phyloP scores from a whole-genome alignment of 2,329 filamentous ascomycete species.

The Blastomyces parvus region DNA sequence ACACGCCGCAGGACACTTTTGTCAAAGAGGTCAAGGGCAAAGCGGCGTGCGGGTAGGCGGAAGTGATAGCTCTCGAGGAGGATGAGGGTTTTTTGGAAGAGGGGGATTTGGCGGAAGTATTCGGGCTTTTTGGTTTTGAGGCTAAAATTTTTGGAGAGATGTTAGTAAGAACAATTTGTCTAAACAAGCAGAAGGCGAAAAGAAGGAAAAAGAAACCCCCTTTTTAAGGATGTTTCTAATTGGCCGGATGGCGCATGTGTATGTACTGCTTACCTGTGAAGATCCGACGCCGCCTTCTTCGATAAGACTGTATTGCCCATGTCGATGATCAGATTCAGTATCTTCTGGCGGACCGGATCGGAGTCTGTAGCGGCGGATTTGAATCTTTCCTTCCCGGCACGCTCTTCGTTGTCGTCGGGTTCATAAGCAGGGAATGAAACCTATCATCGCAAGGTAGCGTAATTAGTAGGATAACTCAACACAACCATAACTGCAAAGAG shows the following conservation, averaged over 20 bases:
- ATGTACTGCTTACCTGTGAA: slow-evolving; percentile 47
- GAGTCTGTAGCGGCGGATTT: slow-evolving; percentile 52
- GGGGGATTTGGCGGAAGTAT: slow-evolving; percentile 62
- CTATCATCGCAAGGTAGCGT: slow-evolving; percentile 13
- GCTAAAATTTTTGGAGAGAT: slow-evolving; percentile 28
- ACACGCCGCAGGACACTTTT: slow-evolving; percentile 76
- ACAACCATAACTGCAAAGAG: neutral
- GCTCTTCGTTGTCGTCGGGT: slow-evolving; percentile 37
- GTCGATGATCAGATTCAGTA: slow-evolving; percentile 76
- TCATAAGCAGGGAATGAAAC: slow-evolving; percentile 31
- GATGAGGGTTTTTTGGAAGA: slow-evolving; percentile 79
- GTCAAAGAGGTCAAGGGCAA: slow-evolving; percentile 90
- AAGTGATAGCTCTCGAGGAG: slow-evolving; percentile 86
- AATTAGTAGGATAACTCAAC: neutral
- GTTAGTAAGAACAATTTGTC: no score
- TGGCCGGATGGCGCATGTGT: no score
- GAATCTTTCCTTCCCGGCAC: slow-evolving; percentile 35
- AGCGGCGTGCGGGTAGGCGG: slow-evolving; percentile 72
- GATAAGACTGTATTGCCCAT: slow-evolving; percentile 89
- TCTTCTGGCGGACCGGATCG: slow-evolving; percentile 59
- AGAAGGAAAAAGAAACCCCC: no score
- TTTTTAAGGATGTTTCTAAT: no score
- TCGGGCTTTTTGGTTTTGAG: slow-evolving; percentile 65
- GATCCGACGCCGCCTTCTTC: slow-evolving; percentile 73
- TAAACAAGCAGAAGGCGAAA: no score